These are phyloP conservation scores for Leptodontidium sp. DNA, from an alignment of 2,329 filamentous ascomycete species.

Conservation along the genomic window DNA sequence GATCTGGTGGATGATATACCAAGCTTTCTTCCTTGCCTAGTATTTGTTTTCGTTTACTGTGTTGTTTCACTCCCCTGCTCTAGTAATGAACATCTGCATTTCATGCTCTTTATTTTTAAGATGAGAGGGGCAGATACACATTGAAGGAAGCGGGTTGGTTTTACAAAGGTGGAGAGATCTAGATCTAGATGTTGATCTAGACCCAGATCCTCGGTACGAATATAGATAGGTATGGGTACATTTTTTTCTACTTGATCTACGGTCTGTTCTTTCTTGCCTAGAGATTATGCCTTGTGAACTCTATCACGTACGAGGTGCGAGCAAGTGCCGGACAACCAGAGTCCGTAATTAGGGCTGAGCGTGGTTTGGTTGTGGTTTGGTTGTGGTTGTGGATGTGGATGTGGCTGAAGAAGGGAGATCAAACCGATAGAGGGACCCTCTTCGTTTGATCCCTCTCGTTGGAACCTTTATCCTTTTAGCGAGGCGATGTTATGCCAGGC, in stretches of 20 bases:
- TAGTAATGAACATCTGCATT: not conserved
- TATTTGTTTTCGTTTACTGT: constrained; percentile 1
- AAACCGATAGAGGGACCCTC: not conserved
- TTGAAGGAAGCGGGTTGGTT: not conserved
- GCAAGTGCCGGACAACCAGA: too few relatives aligned
- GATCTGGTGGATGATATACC: not conserved
- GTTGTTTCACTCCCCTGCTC: constrained; percentile 2
- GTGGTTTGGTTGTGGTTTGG: too few relatives aligned
- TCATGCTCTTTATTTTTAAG: not conserved
- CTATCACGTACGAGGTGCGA: too few relatives aligned
- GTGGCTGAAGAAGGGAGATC: constrained; percentile 11
- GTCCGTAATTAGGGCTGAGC: too few relatives aligned
- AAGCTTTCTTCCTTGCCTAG: not conserved
- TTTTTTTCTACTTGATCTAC: not conserved
- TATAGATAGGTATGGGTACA: too few relatives aligned
- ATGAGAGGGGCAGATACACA: not conserved
- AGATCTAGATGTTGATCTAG: not conserved
- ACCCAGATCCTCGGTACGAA: too few relatives aligned
- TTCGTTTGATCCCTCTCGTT: constrained; percentile 4
- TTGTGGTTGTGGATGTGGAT: not conserved
- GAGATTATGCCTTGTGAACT: too few relatives aligned
- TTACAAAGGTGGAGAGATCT: not conserved
- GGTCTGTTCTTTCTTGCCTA: not conserved
- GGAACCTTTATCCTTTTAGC: not conserved
- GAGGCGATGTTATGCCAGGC: constrained; percentile 15